phyloP scores from a whole-genome alignment of 371 early-diverging fungal species.

The Chytridium lagenaria region DNA sequence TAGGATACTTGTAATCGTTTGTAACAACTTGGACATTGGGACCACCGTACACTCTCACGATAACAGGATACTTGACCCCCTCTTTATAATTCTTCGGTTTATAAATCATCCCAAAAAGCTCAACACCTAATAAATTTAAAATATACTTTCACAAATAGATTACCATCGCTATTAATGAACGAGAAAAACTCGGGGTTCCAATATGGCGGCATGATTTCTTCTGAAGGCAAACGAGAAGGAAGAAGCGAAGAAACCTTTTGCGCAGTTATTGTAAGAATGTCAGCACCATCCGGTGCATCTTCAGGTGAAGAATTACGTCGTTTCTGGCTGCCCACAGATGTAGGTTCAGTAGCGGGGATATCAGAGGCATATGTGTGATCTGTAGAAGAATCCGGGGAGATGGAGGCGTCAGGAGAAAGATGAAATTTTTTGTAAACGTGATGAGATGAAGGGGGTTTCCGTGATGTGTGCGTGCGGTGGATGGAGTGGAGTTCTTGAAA shows the following conservation, averaged over 20 bases:
- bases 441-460: background rate
- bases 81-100: slow-evolving; percentile 52
- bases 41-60: slow-evolving; percentile 50
- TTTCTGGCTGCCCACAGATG: background rate
- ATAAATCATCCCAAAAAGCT: slow-evolving; percentile 69
- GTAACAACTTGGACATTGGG: slow-evolving; percentile 64
- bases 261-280: background rate
- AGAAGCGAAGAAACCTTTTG: background rate
- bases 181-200: slow-evolving; percentile 49
- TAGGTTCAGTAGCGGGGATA: background rate
- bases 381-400: background rate
- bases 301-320: background rate
- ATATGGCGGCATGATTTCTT: background rate
- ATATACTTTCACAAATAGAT: background rate
- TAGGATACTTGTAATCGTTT: slow-evolving; percentile 74
- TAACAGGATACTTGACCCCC: slow-evolving; percentile 35
- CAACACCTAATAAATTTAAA: slow-evolving; percentile 51
- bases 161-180: slow-evolving; percentile 49
- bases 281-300: background rate
- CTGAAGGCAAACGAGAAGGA: background rate
- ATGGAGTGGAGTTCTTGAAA: background rate
- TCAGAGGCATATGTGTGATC: background rate
- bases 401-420: background rate
- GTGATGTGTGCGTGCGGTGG: too few species aligned
- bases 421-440: background rate